A percentile compares a stretch with the other conserved stretches of the same genome.
phyloP scores from a whole-genome alignment of 1,284 basidiomycete species.

The Schizophyllum amplum region DNA sequence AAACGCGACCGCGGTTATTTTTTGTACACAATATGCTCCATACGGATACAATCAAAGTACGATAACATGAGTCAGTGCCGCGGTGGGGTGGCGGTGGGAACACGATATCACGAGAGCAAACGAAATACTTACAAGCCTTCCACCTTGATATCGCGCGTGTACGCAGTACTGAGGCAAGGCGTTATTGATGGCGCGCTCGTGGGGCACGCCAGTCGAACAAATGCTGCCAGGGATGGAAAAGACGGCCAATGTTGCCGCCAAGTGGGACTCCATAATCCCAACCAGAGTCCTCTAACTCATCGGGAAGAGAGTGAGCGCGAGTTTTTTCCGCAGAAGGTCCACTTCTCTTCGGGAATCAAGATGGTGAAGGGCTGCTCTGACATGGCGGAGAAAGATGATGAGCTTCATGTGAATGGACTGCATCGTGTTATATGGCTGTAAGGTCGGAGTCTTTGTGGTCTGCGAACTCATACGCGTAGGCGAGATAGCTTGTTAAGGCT shows the following conservation, averaged over 20 bases:
- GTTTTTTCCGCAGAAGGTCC: conserved; percentile 28
- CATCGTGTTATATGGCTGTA: too few species aligned
- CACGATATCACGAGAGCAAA: conserved; percentile 31
- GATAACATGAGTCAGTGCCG: too few species aligned
- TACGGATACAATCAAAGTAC: too few species aligned
- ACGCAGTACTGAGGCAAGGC: conserved; percentile 42
- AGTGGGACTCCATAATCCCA: conserved; percentile 42
- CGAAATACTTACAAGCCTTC: conserved; percentile 36
- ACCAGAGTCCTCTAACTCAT: conserved; percentile 37
- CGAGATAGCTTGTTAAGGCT: too few species aligned
- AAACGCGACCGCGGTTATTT: too few species aligned
- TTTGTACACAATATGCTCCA: too few species aligned
- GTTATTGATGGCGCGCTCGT: conserved; percentile 33
- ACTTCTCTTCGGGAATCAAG: conserved; percentile 31
- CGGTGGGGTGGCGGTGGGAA: too few species aligned
- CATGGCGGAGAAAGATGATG: too few species aligned
- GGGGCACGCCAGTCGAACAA: conserved; percentile 40
- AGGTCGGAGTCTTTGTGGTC: too few species aligned
- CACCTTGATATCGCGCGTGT: conserved; percentile 35
- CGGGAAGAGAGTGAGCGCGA: conserved; percentile 32
- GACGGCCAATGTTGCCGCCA: conserved; percentile 23
- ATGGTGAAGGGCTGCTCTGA: conserved; percentile 34
- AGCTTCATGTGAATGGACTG: too few species aligned
- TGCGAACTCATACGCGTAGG: too few species aligned
- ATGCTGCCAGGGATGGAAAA: conserved; percentile 14